phyloP scores from a whole-genome alignment of 2,329 filamentous ascomycete genomes.

The Malbranchea zuffiana region DNA sequence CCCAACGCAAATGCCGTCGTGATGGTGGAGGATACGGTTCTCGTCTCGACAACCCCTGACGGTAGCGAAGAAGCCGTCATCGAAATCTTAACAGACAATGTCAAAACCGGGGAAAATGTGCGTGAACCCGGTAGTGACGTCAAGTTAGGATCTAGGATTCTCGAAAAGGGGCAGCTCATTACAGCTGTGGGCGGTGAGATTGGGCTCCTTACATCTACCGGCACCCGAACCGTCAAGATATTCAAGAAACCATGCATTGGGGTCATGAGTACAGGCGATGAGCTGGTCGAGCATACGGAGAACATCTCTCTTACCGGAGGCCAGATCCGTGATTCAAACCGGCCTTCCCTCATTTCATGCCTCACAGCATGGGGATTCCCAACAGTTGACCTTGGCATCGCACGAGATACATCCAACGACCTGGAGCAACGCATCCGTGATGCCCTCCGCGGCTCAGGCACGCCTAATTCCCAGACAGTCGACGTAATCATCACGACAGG shows the following conservation, averaged over 20 bases:
- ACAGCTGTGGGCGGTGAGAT: conserved; percentile 83
- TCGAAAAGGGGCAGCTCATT: conserved; percentile 69
- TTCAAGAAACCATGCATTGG: conserved; percentile 71
- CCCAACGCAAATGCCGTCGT: conserved; percentile 81
- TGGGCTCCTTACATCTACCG: conserved; percentile 76
- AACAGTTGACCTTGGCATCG: conserved; percentile 77
- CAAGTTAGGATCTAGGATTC: conserved; percentile 54
- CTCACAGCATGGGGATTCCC: conserved; percentile 63
- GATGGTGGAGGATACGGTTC: conserved; percentile 88
- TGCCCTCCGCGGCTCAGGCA: conserved; percentile 48
- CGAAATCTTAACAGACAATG: conserved; percentile 67
- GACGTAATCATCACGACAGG: conserved; percentile 87
- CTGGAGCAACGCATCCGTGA: conserved; percentile 68
- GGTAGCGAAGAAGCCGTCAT: conserved; percentile 76
- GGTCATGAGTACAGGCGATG: conserved; percentile 86
- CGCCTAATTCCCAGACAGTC: conserved; percentile 35
- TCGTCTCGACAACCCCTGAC: conserved; percentile 66
- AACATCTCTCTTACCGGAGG: conserved; percentile 56
- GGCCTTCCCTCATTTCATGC: conserved; percentile 74
- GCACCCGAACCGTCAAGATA: conserved; percentile 57
- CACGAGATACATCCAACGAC: conserved; percentile 44
- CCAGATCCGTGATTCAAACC: conserved; percentile 88
- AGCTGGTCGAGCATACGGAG: conserved; percentile 64
- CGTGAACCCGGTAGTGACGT: conserved; percentile 87
- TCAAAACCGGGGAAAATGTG: conserved; percentile 74